Conservation (phyloP, 164 flowering plant genomes). For the Protea cynaroides region DNA sequence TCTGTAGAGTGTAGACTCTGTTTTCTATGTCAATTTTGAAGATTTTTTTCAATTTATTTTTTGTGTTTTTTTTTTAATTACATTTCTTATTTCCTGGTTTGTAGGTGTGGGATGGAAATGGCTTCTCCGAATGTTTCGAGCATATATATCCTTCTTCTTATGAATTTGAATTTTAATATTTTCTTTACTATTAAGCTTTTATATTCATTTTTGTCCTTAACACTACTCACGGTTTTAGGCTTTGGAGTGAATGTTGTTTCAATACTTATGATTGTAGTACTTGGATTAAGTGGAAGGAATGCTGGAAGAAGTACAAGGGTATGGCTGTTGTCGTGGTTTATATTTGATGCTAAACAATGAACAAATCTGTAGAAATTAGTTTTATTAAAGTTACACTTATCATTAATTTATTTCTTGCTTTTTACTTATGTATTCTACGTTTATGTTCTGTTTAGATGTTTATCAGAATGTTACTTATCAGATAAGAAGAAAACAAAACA, state of each 20-base stretch:
- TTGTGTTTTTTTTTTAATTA: background rate
- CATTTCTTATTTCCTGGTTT: background rate
- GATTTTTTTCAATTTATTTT: background rate
- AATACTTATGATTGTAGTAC: slow-evolving; percentile 30
- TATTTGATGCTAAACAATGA: no score
- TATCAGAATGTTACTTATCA: no score
- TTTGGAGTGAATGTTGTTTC: slow-evolving; percentile 56
- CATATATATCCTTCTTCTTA: slow-evolving; percentile 65
- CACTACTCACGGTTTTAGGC: slow-evolving; percentile 46
- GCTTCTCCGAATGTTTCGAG: slow-evolving; percentile 48
- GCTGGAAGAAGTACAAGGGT: slow-evolving; percentile 27
- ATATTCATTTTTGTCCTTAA: slow-evolving; percentile 30
- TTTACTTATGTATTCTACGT: no score
- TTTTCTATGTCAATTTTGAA: background rate
- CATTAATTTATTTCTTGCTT: no score
- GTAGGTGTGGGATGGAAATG: slow-evolving; percentile 63
- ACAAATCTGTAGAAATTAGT: no score
- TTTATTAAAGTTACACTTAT: no score
- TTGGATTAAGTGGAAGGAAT: slow-evolving; percentile 32
- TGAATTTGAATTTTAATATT: background rate
- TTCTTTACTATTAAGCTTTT: background rate
- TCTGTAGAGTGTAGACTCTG: background rate
- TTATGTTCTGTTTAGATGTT: no score
- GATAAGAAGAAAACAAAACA: no score
- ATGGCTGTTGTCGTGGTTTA: background rate